These are phyloP conservation scores for Effrenium voratum DNA, from an alignment of 73 alveolate genomes.

Conservation along the genomic window DNA sequence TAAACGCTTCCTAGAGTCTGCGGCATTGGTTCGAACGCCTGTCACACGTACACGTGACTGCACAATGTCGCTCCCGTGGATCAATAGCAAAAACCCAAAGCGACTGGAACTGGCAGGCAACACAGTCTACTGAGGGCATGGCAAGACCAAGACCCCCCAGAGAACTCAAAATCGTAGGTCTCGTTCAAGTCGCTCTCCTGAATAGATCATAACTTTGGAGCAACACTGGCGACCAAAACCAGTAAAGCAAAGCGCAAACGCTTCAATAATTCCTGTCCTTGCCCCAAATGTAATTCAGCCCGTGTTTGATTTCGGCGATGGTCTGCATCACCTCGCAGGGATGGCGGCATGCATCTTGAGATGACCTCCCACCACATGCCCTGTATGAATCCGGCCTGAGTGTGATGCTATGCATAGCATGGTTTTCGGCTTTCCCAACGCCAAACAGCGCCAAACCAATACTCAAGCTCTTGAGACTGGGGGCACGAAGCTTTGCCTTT, in stretches of 20 bases:
- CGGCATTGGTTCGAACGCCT: constrained; percentile 72
- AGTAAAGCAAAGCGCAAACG: not conserved
- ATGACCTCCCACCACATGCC: too few relatives aligned
- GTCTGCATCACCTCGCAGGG: constrained; percentile 28
- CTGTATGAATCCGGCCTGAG: too few relatives aligned
- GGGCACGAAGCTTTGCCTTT: too few relatives aligned
- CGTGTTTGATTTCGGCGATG: constrained; percentile 51
- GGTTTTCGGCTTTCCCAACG: too few relatives aligned
- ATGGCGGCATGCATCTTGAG: too few relatives aligned
- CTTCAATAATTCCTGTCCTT: not conserved
- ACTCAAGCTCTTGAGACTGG: too few relatives aligned
- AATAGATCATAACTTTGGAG: not conserved
- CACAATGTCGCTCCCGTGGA: not conserved
- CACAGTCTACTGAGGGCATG: not conserved
- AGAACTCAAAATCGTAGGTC: constrained; percentile 54
- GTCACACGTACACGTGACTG: not conserved
- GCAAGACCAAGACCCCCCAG: constrained; percentile 50
- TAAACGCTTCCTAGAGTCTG: constrained; percentile 9
- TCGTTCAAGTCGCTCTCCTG: constrained; percentile 73
- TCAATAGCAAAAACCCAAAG: not conserved
- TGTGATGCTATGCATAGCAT: too few relatives aligned
- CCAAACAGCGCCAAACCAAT: too few relatives aligned
- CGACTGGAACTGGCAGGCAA: not conserved
- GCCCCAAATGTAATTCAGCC: constrained; percentile 60
- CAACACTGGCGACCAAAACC: not conserved